These are phyloP conservation scores for Aspergillus latus DNA, from an alignment of 2,329 filamentous ascomycete species.

Conservation along the genomic window DNA sequence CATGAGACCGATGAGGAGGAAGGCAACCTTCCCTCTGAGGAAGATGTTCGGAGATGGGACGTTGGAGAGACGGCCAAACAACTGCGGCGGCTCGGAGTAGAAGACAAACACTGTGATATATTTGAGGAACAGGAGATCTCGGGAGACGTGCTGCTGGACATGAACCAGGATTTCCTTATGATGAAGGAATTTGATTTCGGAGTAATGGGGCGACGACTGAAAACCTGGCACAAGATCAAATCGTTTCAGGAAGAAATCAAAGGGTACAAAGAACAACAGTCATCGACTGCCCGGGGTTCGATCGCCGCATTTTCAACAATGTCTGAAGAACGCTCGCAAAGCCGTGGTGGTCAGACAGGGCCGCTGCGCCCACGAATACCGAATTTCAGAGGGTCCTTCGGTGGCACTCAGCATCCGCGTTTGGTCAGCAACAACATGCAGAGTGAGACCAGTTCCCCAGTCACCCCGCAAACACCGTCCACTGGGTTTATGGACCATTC, in stretches of 20 bases:
- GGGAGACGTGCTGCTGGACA: constrained; percentile 86
- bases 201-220: constrained; percentile 81
- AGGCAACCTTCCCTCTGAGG: constrained; percentile 64
- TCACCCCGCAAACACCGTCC: constrained; percentile 44
- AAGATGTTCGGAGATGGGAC: constrained; percentile 77
- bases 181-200: constrained; percentile 94
- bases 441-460: constrained; percentile 43
- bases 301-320: constrained; percentile 46
- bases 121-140: constrained; percentile 95
- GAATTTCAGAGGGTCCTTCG: constrained; percentile 26
- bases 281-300: constrained; percentile 30
- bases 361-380: constrained; percentile 48
- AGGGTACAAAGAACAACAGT: constrained; percentile 51
- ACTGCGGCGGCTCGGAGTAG: constrained; percentile 79
- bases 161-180: constrained; percentile 94
- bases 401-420: constrained; percentile 31
- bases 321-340: constrained; percentile 47
- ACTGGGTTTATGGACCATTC: constrained; percentile 42
- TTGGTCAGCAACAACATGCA: constrained; percentile 27
- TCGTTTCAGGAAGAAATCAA: constrained; percentile 83
- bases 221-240: constrained; percentile 97
- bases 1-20: constrained; percentile 96
- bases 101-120: constrained; percentile 86
- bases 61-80: constrained; percentile 84
- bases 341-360: constrained; percentile 38